These are phyloP conservation scores for Akanthomyces lecanii DNA, from an alignment of 2,329 filamentous ascomycete genomes.

Conservation along the genomic window DNA sequence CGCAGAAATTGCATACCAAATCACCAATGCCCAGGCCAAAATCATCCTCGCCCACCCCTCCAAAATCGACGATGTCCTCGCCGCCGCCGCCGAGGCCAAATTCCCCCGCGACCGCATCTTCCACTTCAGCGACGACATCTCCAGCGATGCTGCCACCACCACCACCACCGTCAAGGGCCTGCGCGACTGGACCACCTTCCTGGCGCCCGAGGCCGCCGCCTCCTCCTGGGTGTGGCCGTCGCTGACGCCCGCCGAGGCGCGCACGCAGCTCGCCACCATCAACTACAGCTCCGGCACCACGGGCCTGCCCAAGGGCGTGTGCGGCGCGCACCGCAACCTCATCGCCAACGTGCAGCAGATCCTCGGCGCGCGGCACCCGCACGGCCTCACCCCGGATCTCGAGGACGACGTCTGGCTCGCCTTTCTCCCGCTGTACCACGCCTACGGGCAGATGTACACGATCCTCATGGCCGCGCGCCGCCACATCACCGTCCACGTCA, in stretches of 20 bases:
- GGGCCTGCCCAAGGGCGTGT: slow-evolving; percentile 48
- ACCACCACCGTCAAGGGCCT: slow-evolving; percentile 30
- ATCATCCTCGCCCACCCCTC: slow-evolving; percentile 46
- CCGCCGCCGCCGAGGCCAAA: slow-evolving; percentile 37
- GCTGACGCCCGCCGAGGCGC: slow-evolving; percentile 33
- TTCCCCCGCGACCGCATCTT: slow-evolving; percentile 42
- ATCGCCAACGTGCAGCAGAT: slow-evolving; percentile 48
- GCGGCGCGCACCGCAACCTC: slow-evolving; percentile 45
- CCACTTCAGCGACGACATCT: slow-evolving; percentile 42
- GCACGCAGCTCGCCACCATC: slow-evolving; percentile 37
- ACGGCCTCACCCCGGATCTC: slow-evolving; percentile 30
- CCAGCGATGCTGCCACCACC: slow-evolving; percentile 21
- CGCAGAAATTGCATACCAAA: slow-evolving; percentile 48
- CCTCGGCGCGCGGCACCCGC: slow-evolving; percentile 39
- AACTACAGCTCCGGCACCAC: slow-evolving; percentile 51
- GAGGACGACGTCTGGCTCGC: slow-evolving; percentile 46
- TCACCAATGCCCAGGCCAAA: slow-evolving; percentile 47
- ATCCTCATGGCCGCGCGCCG: slow-evolving; percentile 43
- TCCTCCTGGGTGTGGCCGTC: slow-evolving; percentile 38
- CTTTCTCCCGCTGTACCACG: slow-evolving; percentile 65
- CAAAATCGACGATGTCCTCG: slow-evolving; percentile 39
- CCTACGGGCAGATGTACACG: slow-evolving; percentile 52
- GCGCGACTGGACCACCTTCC: slow-evolving; percentile 39
- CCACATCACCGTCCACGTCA: slow-evolving; percentile 48
- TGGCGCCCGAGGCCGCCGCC: slow-evolving; percentile 31